Conservation (phyloP, 768 basidiomycete genomes). For the Mrakia blollopis region DNA sequence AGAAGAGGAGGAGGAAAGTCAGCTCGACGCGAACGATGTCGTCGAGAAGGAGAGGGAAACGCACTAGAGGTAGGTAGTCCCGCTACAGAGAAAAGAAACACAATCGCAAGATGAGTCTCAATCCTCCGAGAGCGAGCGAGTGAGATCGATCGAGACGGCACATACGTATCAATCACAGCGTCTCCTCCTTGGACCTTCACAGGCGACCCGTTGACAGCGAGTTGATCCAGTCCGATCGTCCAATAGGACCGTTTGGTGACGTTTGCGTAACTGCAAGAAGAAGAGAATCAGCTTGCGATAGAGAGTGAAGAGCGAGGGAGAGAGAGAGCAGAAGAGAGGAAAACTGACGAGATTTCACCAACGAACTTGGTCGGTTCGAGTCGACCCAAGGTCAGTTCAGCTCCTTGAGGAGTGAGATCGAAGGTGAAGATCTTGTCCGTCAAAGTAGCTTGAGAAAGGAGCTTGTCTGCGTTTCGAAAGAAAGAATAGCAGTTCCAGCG, state of each 20-base stretch:
- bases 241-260: not conserved
- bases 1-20: not conserved
- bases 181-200: not conserved
- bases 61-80: constrained; percentile 13
- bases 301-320: no score
- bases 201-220: not conserved
- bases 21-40: not conserved
- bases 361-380: not conserved
- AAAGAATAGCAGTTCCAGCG: not conserved
- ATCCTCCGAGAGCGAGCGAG: no score
- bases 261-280: not conserved
- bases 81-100: not conserved
- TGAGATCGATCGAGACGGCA: no score
- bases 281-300: no score
- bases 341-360: not conserved
- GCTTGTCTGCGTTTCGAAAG: not conserved
- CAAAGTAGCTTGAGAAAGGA: not conserved
- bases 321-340: not conserved
- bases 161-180: constrained; percentile 16
- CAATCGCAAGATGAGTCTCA: not conserved
- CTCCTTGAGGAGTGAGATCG: not conserved
- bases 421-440: not conserved
- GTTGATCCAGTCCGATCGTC: constrained; percentile 5
- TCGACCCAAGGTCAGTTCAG: not conserved
- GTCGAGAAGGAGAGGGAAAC: not conserved